These are phyloP conservation scores for Cordyceps tenuipes DNA, from an alignment of 2,329 filamentous ascomycete species.

Conservation along the genomic window DNA sequence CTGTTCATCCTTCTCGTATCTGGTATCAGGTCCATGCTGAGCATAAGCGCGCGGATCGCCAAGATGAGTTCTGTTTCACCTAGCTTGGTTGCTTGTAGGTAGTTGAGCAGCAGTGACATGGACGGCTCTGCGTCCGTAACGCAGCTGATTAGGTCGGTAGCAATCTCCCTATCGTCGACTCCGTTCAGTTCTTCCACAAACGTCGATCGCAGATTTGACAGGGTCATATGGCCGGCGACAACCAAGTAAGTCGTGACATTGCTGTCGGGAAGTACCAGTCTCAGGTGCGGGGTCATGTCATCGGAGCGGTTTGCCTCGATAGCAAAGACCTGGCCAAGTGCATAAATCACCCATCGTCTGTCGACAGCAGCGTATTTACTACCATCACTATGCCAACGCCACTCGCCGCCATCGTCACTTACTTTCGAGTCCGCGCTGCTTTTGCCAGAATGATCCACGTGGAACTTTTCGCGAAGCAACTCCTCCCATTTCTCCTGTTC, in stretches of 20 bases:
- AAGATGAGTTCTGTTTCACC: conserved; percentile 58
- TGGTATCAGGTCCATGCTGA: conserved; percentile 55
- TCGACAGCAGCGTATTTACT: conserved; percentile 48
- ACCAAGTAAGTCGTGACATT: conserved; percentile 51
- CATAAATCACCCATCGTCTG: conserved; percentile 56
- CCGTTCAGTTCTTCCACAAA: conserved; percentile 41
- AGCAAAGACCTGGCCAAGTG: conserved; percentile 53
- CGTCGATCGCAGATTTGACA: conserved; percentile 50
- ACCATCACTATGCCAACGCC: conserved; percentile 40
- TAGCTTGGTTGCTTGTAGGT: conserved; percentile 58
- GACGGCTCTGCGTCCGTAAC: conserved; percentile 59
- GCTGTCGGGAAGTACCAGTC: conserved; percentile 38
- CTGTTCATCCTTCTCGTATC: conserved; percentile 27
- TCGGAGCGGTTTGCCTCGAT: conserved; percentile 38
- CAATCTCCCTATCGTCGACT: conserved; percentile 37
- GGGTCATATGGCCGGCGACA: conserved; percentile 51
- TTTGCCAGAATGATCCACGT: conserved; percentile 22
- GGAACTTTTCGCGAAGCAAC: conserved; percentile 41
- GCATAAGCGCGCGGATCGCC: conserved; percentile 58
- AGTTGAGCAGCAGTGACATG: conserved; percentile 56
- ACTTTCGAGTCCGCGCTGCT: conserved; percentile 16
- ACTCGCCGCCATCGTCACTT: conserved; percentile 28
- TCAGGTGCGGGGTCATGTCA: conserved; percentile 21
- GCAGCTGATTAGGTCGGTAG: conserved; percentile 54
- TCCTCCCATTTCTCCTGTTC: conserved; percentile 43